Percentiles rank a stretch among this genome's conserved stretches.
phyloP scores from a whole-genome alignment of 345 rosid genomes.

The Eucalyptus sp. region DNA sequence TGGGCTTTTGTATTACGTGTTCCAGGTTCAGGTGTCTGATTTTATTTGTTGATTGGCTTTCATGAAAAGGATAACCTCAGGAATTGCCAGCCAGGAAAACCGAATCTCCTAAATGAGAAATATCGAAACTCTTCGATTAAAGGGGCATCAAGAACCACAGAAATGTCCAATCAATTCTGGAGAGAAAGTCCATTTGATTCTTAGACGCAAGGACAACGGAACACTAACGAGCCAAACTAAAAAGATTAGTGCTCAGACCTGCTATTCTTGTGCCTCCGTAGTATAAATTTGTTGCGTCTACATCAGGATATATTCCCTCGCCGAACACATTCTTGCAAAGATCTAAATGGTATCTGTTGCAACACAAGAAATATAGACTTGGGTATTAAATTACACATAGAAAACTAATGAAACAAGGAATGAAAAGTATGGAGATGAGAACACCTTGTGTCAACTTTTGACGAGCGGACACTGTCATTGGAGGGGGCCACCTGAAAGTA shows the following conservation, averaged over 20 bases:
- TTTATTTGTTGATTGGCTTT: background rate
- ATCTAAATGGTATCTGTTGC: conserved; percentile 65
- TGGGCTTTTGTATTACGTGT: background rate
- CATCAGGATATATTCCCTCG: conserved; percentile 52
- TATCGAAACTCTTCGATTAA: background rate
- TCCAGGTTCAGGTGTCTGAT: background rate
- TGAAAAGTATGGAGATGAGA: background rate
- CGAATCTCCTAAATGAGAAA: background rate
- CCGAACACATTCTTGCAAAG: conserved; percentile 78
- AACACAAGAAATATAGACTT: background rate
- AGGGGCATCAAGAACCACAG: background rate
- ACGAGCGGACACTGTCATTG: conserved; percentile 76
- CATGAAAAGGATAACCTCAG: background rate
- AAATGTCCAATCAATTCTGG: background rate
- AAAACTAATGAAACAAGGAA: background rate
- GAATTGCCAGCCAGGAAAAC: background rate
- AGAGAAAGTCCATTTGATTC: background rate
- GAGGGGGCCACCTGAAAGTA: conserved; percentile 85
- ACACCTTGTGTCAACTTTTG: conserved; percentile 63
- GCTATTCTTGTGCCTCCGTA: conserved; percentile 75
- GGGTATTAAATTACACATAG: background rate
- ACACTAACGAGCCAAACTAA: background rate
- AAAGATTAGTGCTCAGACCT: conserved; percentile 27
- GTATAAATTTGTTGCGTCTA: conserved; percentile 62
- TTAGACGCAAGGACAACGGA: fast-evolving